These are phyloP conservation scores for Coemansia sp. DNA, from an alignment of 192 early-diverging fungal genomes.

Conservation along the genomic window DNA sequence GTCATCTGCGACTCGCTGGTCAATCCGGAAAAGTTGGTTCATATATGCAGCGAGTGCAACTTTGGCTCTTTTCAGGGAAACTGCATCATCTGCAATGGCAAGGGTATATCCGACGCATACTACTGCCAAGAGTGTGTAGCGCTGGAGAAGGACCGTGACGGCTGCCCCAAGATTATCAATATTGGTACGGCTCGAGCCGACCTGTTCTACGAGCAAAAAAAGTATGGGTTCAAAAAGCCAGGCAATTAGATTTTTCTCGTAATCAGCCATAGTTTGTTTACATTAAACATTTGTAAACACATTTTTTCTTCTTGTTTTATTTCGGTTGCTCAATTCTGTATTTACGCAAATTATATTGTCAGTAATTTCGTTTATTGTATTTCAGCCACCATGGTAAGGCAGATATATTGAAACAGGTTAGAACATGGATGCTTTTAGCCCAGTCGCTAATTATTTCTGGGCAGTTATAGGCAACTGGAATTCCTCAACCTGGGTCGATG, in stretches of 20 bases:
- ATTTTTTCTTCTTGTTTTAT: constrained; percentile 1
- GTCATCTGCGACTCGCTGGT: constrained; percentile 97
- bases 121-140: constrained; percentile 91
- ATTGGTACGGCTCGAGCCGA: constrained; percentile 88
- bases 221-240: constrained; percentile 60
- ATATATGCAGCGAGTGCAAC: constrained; percentile 96
- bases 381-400: neutral
- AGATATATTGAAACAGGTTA: neutral
- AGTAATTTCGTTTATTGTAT: neutral
- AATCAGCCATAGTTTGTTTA: constrained; percentile 14
- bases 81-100: constrained; percentile 87
- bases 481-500: constrained; percentile 36
- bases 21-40: constrained; percentile 81
- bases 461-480: constrained; percentile 10
- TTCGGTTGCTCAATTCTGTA: neutral
- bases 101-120: constrained; percentile 89
- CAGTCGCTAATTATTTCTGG: neutral
- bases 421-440: neutral
- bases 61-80: constrained; percentile 88
- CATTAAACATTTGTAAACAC: neutral
- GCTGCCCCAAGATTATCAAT: constrained; percentile 98
- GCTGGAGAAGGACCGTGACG: constrained; percentile 94
- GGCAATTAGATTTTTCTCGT: neutral
- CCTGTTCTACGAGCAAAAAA: constrained; percentile 91
- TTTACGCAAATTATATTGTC: too few species aligned